Evolutionary conservation across 768 basidiomycete species (phyloP).

Genomic region (Trametes meyenii): DNA sequence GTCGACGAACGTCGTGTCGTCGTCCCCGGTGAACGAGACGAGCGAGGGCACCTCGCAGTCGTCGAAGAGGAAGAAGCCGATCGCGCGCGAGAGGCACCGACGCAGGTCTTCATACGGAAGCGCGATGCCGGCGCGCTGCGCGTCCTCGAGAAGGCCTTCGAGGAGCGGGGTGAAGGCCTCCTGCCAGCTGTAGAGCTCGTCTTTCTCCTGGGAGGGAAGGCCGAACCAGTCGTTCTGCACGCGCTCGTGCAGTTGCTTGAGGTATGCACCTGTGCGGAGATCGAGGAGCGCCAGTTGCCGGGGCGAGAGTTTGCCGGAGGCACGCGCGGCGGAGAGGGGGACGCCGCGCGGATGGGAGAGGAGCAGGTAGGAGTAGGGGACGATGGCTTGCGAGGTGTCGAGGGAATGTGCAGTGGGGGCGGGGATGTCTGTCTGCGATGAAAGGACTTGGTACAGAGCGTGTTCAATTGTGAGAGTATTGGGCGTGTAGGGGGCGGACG

Average conservation of each 20-base stretch:
- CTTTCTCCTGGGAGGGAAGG: slow-evolving; percentile 40
- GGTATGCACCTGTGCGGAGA: slow-evolving; percentile 59
- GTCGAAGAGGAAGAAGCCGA: slow-evolving; percentile 75
- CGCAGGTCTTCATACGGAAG: slow-evolving; percentile 37
- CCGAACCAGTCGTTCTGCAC: slow-evolving; percentile 84
- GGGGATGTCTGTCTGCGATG: slow-evolving; percentile 46
- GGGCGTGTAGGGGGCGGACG: slow-evolving; percentile 21
- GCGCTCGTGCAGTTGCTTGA: slow-evolving; percentile 62
- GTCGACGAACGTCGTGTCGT: slow-evolving; percentile 59
- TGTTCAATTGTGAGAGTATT: slow-evolving; percentile 31
- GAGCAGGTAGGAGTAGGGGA: slow-evolving; percentile 58
- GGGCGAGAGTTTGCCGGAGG: slow-evolving; percentile 38
- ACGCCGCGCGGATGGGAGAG: slow-evolving; percentile 44
- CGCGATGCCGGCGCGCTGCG: slow-evolving; percentile 35
- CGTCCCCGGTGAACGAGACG: slow-evolving; percentile 62
- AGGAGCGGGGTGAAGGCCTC: slow-evolving; percentile 66
- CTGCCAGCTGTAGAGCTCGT: slow-evolving; percentile 67
- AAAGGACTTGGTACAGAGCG: slow-evolving; percentile 26
- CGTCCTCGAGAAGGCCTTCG: slow-evolving; percentile 55
- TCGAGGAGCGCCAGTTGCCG: slow-evolving; percentile 50
- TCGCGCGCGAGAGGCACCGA: slow-evolving; percentile 62
- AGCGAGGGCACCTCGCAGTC: slow-evolving; percentile 74
- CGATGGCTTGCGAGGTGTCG: slow-evolving; percentile 46
- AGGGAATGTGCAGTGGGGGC: slow-evolving; percentile 48
- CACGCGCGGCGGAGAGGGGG: slow-evolving; percentile 42